A percentile compares a stretch with the other conserved stretches of the same genome.
These are phyloP conservation scores for Carallia brachiata DNA, from an alignment of 345 rosid genomes.

Conservation along the genomic window DNA sequence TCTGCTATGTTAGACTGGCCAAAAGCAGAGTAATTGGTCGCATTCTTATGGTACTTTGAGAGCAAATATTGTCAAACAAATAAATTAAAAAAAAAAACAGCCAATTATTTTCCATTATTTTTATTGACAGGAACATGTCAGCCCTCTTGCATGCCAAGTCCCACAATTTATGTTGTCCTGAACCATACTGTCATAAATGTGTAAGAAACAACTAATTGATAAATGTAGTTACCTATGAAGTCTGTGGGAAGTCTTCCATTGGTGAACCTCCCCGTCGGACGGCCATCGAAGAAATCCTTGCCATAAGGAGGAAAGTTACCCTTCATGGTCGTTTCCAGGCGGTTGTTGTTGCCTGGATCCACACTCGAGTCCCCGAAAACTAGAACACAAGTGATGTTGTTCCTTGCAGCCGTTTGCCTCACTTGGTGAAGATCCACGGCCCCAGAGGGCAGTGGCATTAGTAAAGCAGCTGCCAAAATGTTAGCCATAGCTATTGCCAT, in stretches of 20 bases:
- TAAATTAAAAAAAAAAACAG: too few species aligned
- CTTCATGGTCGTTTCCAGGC: slow-evolving; percentile 43
- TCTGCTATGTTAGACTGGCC: too few species aligned
- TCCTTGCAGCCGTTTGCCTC: slow-evolving; percentile 39
- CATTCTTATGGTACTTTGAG: too few species aligned
- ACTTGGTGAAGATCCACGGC: slow-evolving; percentile 33
- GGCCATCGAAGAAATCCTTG: slow-evolving; percentile 51
- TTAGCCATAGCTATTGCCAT: slow-evolving; percentile 20
- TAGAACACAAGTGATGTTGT: slow-evolving; percentile 57
- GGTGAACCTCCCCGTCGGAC: slow-evolving; percentile 60
- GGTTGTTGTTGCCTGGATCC: slow-evolving; percentile 77
- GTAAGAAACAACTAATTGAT: too few species aligned
- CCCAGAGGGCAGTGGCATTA: slow-evolving; percentile 18
- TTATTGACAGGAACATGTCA: too few species aligned
- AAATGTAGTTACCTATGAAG: slow-evolving; percentile 43
- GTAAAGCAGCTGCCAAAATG: slow-evolving; percentile 10
- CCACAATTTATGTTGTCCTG: too few species aligned
- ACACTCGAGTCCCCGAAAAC: slow-evolving; percentile 92
- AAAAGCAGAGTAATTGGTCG: too few species aligned
- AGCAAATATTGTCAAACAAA: too few species aligned
- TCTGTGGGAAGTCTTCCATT: slow-evolving; percentile 78
- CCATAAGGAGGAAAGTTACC: slow-evolving; percentile 75
- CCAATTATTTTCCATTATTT: too few species aligned
- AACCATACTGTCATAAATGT: too few species aligned
- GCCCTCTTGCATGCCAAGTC: too few species aligned